Conservation (phyloP, 1,284 basidiomycete species). For the Naganishia sp. region DNA sequence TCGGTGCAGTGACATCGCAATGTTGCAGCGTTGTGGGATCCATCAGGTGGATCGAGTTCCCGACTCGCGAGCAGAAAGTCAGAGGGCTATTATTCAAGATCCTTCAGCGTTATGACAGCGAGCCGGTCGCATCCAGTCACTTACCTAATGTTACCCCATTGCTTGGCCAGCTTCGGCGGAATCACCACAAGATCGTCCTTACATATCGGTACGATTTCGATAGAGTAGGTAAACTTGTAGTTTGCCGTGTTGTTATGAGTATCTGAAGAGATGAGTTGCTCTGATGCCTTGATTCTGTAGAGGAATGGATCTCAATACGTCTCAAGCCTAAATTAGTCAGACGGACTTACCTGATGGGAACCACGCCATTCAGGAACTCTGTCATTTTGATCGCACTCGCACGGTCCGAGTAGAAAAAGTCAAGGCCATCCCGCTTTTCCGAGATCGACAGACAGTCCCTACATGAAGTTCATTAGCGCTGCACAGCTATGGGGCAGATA, state of each 20-base stretch:
- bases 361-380: slow-evolving; percentile 87
- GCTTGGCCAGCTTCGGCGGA: slow-evolving; percentile 75
- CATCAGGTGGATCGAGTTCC: slow-evolving; percentile 85
- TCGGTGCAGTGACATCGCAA: slow-evolving; percentile 74
- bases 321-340: background rate
- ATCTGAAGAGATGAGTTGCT: slow-evolving; percentile 89
- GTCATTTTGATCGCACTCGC: slow-evolving; percentile 95
- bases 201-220: slow-evolving; percentile 95
- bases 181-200: slow-evolving; percentile 96
- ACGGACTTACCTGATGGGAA: slow-evolving; percentile 74
- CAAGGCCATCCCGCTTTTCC: slow-evolving; percentile 91
- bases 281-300: slow-evolving; percentile 79
- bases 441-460: slow-evolving; percentile 91
- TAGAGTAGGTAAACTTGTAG: slow-evolving; percentile 97
- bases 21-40: slow-evolving; percentile 84
- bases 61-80: slow-evolving; percentile 84
- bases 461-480: slow-evolving; percentile 53
- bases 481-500: background rate
- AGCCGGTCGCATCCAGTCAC: slow-evolving; percentile 28
- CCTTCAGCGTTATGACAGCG: background rate
- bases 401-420: slow-evolving; percentile 92
- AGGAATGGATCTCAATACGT: background rate
- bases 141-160: slow-evolving; percentile 77
- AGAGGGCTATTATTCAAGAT: slow-evolving; percentile 61
- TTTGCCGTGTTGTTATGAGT: slow-evolving; percentile 90